A percentile compares a stretch with the other conserved stretches of the same genome.
Conservation (phyloP, 1,139 yeast species). For the Lodderomyces oxycetoniae region DNA sequence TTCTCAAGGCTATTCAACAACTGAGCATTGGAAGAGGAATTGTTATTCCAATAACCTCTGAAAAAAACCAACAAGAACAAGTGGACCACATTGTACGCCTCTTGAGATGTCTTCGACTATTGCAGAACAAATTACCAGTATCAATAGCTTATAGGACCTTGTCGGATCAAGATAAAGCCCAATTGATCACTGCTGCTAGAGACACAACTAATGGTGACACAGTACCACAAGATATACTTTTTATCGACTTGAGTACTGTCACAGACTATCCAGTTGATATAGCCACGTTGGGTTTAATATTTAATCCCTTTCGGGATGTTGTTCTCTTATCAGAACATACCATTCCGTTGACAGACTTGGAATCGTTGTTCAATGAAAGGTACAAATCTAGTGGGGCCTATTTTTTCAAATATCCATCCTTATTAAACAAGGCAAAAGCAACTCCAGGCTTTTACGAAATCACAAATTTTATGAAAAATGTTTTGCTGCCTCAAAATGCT, state of each 20-base stretch:
- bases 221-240: slow-evolving; percentile 8
- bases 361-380: slow-evolving; percentile 16
- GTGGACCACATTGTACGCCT: slow-evolving; percentile 20
- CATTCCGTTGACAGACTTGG: slow-evolving; percentile 24
- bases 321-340: slow-evolving; percentile 23
- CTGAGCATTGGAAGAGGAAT: slow-evolving; percentile 30
- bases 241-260: slow-evolving; percentile 4
- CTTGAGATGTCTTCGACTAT: slow-evolving; percentile 24
- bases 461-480: slow-evolving; percentile 21
- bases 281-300: slow-evolving; percentile 20
- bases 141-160: slow-evolving; percentile 20
- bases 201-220: slow-evolving; percentile 13
- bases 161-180: slow-evolving; percentile 16
- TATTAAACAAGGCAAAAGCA: slow-evolving; percentile 17
- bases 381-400: slow-evolving; percentile 23
- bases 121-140: slow-evolving; percentile 28
- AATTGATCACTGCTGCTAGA: slow-evolving; percentile 20
- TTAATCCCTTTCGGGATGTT: slow-evolving; percentile 31
- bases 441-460: slow-evolving; percentile 31
- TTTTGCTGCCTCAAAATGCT: slow-evolving; percentile 21
- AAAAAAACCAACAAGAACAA: slow-evolving; percentile 11
- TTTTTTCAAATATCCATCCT: slow-evolving; percentile 28
- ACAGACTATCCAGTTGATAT: not conserved
- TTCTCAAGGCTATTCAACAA: slow-evolving; percentile 6
- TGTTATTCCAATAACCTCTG: slow-evolving; percentile 27